phyloP scores from a whole-genome alignment of 2,329 filamentous ascomycete genomes.

The Sclerotinia glacialis region DNA sequence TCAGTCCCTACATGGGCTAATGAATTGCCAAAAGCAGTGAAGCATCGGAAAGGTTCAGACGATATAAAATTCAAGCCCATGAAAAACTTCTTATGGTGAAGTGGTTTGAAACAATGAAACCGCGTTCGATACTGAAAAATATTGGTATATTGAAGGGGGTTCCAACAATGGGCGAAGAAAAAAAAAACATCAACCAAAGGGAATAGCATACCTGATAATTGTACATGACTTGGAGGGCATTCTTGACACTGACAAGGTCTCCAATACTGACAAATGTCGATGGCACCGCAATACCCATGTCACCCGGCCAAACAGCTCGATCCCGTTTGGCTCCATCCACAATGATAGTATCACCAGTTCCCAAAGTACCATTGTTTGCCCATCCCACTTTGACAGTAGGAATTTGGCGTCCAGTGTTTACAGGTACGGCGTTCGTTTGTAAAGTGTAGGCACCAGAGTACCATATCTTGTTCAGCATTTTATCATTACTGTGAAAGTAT shows the following conservation, averaged over 20 bases:
- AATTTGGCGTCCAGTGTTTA: slow-evolving; percentile 38
- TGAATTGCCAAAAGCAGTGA: not conserved
- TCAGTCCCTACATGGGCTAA: not conserved
- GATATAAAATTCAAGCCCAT: not conserved
- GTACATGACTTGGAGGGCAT: slow-evolving; percentile 39
- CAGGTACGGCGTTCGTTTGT: slow-evolving; percentile 36
- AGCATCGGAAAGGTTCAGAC: slow-evolving; percentile 23
- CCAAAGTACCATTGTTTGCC: slow-evolving; percentile 41
- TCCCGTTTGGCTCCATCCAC: slow-evolving; percentile 59
- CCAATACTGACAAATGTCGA: slow-evolving; percentile 54
- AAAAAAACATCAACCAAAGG: not conserved
- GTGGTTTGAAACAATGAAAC: not conserved
- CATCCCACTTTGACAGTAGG: slow-evolving; percentile 38
- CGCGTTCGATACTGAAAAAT: not conserved
- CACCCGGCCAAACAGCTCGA: slow-evolving; percentile 59
- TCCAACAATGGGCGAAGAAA: not conserved
- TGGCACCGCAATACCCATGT: slow-evolving; percentile 55
- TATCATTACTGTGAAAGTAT: slow-evolving; percentile 51
- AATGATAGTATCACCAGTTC: slow-evolving; percentile 38
- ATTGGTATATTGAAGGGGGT: too few relatives aligned
- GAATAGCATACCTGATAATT: slow-evolving; percentile 45
- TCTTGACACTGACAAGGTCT: slow-evolving; percentile 50
- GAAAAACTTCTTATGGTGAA: not conserved
- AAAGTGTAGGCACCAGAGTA: slow-evolving; percentile 50
- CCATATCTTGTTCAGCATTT: slow-evolving; percentile 53